These are phyloP conservation scores for Vaccinium macrocarpon DNA, from an alignment of 148 eudicot species.

Conservation along the genomic window DNA sequence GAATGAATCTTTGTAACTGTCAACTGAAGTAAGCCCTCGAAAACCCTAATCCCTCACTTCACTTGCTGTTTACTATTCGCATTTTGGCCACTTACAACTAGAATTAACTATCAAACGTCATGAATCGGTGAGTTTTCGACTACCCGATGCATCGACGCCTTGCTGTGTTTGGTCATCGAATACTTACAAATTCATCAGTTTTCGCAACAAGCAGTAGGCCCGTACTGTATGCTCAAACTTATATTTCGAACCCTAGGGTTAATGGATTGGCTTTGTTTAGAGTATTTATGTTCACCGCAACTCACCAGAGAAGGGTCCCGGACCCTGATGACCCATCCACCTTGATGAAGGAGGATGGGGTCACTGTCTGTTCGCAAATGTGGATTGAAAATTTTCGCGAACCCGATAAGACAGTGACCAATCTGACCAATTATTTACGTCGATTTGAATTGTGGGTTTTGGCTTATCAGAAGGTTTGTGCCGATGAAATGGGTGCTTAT, in stretches of 20 bases:
- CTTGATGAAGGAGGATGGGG: slow-evolving; percentile 88
- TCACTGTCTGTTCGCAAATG: slow-evolving; percentile 60
- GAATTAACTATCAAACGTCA: not conserved
- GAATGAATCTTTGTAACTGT: not conserved
- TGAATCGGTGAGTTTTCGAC: not conserved
- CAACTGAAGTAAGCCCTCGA: not conserved
- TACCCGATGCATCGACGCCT: slow-evolving; percentile 26
- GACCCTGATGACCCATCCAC: slow-evolving; percentile 85
- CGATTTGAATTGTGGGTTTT: slow-evolving; percentile 89
- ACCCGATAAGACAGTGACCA: slow-evolving; percentile 53
- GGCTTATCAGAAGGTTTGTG: slow-evolving; percentile 90
- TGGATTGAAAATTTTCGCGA: slow-evolving; percentile 85
- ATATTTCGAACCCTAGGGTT: not conserved
- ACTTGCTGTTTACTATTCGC: not conserved
- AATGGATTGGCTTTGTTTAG: slow-evolving; percentile 41
- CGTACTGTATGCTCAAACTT: not conserved
- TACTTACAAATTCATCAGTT: slow-evolving; percentile 15
- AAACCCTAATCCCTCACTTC: too few relatives aligned
- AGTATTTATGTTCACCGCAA: slow-evolving; percentile 33
- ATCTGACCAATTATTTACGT: slow-evolving; percentile 59
- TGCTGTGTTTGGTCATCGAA: slow-evolving; percentile 12
- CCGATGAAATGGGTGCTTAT: slow-evolving; percentile 82
- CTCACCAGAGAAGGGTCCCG: slow-evolving; percentile 28
- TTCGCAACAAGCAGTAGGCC: slow-evolving; percentile 2
- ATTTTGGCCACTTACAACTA: not conserved